Conservation (phyloP, 2,329 filamentous ascomycete genomes). For the Pyrenochaeta sp. region DNA sequence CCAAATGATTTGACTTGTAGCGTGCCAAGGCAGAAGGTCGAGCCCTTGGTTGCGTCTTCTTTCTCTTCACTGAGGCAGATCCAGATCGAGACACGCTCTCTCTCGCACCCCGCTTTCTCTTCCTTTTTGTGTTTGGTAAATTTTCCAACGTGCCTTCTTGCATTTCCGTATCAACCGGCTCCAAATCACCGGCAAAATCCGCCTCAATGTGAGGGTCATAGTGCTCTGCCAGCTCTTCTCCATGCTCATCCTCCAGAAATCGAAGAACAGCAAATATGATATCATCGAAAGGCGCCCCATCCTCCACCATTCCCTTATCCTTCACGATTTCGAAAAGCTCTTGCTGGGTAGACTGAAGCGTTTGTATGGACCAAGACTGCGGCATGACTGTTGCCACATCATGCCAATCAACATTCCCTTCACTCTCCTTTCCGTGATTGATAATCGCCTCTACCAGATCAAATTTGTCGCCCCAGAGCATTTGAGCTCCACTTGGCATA, state of each 20-base stretch:
- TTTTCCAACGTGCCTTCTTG: neutral
- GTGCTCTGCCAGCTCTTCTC: constrained; percentile 18
- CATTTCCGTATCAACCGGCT: neutral
- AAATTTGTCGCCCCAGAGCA: constrained; percentile 53
- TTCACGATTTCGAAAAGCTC: constrained; percentile 19
- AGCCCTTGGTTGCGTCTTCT: neutral
- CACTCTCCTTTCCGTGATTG: constrained; percentile 18
- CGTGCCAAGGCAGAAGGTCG: neutral
- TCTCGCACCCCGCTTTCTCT: constrained; percentile 8
- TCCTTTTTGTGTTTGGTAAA: constrained; percentile 10
- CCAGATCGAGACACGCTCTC: neutral
- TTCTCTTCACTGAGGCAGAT: neutral
- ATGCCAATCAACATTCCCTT: constrained; percentile 50
- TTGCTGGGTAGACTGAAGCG: constrained; percentile 30
- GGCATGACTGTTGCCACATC: constrained; percentile 9
- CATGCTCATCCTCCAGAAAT: constrained; percentile 20
- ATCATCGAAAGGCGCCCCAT: constrained; percentile 6
- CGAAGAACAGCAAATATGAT: constrained; percentile 31
- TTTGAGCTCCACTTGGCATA: constrained; percentile 32
- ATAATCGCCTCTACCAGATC: constrained; percentile 50
- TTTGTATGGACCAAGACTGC: constrained; percentile 24
- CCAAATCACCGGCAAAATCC: neutral
- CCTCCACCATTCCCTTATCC: constrained; percentile 8
- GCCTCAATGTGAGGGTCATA: constrained; percentile 12
- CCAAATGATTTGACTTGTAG: constrained; percentile 17